Conservation (phyloP, 495 filamentous ascomycete species). For the Neurospora intermedia region DNA sequence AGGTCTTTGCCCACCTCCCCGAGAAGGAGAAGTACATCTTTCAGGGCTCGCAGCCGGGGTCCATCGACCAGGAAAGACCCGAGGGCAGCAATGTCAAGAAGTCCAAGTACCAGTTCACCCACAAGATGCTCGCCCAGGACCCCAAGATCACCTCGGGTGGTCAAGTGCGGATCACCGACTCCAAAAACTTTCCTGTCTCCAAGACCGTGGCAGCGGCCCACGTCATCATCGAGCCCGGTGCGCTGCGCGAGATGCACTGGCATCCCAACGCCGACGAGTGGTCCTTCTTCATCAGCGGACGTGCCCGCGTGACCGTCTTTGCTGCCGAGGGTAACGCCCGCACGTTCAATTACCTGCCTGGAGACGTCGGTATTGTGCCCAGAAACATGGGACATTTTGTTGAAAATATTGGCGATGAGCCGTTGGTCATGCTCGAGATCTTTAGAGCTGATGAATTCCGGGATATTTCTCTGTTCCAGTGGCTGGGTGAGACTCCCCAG, state of each 20-base stretch:
- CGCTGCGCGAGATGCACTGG: constrained; percentile 51
- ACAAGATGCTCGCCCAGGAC: constrained; percentile 49
- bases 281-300: constrained; percentile 42
- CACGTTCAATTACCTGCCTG: constrained; percentile 37
- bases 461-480: constrained; percentile 58
- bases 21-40: constrained; percentile 59
- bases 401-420: constrained; percentile 50
- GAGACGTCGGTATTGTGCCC: constrained; percentile 52
- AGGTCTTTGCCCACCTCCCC: constrained; percentile 49
- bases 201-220: constrained; percentile 55
- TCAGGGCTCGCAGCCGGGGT: constrained; percentile 44
- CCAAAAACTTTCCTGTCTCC: constrained; percentile 54
- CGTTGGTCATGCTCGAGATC: constrained; percentile 50
- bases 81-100: constrained; percentile 41
- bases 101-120: constrained; percentile 49
- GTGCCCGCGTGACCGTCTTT: constrained; percentile 43
- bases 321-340: constrained; percentile 36
- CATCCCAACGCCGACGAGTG: constrained; percentile 48
- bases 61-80: constrained; percentile 33
- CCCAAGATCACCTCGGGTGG: constrained; percentile 45
- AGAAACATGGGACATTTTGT: constrained; percentile 53
- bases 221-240: constrained; percentile 45
- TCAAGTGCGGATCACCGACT: constrained; percentile 51
- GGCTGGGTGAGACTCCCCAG: constrained; percentile 56
- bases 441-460: constrained; percentile 47